These are phyloP conservation scores for Graphilbum fragrans DNA, from an alignment of 2,329 filamentous ascomycete genomes.

Conservation along the genomic window DNA sequence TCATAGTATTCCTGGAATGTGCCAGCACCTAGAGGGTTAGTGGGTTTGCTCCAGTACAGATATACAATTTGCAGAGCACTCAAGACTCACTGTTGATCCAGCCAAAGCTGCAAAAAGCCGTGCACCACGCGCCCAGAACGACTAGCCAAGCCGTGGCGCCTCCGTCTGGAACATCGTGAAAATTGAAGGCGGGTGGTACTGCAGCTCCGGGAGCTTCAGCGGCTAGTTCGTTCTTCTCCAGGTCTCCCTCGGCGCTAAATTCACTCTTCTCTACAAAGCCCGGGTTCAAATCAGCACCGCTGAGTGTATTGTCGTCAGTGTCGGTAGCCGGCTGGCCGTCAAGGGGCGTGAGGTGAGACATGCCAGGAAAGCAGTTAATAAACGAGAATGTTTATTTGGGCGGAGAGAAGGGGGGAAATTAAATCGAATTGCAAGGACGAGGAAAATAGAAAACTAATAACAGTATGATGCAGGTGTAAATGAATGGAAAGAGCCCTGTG, in stretches of 20 bases:
- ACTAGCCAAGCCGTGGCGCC: conserved; percentile 23
- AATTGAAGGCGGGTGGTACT: not conserved
- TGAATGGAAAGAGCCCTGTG: too few relatives aligned
- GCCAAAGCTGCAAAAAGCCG: conserved; percentile 27
- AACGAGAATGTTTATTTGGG: too few relatives aligned
- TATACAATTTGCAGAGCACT: not conserved
- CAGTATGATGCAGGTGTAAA: too few relatives aligned
- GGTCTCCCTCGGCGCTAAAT: not conserved
- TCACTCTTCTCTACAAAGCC: not conserved
- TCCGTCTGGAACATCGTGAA: conserved; percentile 11
- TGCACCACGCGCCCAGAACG: conserved; percentile 27
- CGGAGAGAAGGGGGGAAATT: too few relatives aligned
- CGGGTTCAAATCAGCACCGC: not conserved
- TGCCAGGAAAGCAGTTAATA: too few relatives aligned
- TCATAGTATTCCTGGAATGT: conserved; percentile 49
- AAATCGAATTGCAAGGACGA: too few relatives aligned
- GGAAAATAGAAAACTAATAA: too few relatives aligned
- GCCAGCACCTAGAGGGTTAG: conserved; percentile 24
- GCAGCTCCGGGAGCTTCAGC: too few relatives aligned
- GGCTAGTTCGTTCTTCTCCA: not conserved
- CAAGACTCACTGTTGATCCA: conserved; percentile 21
- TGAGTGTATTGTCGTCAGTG: not conserved
- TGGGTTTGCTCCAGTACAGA: not conserved
- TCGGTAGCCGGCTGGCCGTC: not conserved
- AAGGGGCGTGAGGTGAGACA: not conserved